Evolutionary conservation across 1,284 basidiomycete genomes (phyloP), one percentile per base, ranked within the genome.

Genomic region (Apiotrichum brassicae): DNA sequence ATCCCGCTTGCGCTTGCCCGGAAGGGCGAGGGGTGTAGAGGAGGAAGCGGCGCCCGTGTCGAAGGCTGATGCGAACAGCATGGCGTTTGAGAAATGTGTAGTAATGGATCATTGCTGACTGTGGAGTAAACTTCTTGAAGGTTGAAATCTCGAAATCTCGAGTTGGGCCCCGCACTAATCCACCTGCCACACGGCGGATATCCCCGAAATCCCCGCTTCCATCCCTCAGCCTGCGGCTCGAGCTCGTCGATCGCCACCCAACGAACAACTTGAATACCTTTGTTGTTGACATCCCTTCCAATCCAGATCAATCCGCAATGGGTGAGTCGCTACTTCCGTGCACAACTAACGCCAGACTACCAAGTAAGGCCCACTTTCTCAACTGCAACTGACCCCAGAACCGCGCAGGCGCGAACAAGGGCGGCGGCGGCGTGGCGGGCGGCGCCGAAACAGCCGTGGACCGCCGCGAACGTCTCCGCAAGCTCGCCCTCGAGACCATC

Each of bases 401-500:
- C 78, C 87, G 89, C 71, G 90, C 92, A 46, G 91, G 91, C 43
- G 92, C 88, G 46, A 95, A 94, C 72, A 94, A 95, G 67, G 91
- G 92, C 59, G 88, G 90, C 52, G 91, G 91, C 66, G 92, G 91
- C 78, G 89, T 92, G 46, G 70, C 71, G n/a, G 70, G 70, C 24
- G 57, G 61, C 23, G 66, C 64, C 26, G 95, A 98, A 76, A 85
- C 85, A 36, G 97, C 97, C 68, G 86, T 98, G 11, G 94, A 98
- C 76, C 79, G 95, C 51, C 79, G 95, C 54, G 95, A 99, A 72
- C 85, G 95, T 42, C 78, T 98, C 40, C 78, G 93, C 53, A 97
- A 97, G 76, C 83, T 99, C 26, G 95, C 91, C 3, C 76, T 95
- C 53, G 92, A 95, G 76, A 95, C 93, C 0, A 97, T 97, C 64